Conservation (phyloP, 2,329 filamentous ascomycete genomes). For the Lecanicillium sp. region DNA sequence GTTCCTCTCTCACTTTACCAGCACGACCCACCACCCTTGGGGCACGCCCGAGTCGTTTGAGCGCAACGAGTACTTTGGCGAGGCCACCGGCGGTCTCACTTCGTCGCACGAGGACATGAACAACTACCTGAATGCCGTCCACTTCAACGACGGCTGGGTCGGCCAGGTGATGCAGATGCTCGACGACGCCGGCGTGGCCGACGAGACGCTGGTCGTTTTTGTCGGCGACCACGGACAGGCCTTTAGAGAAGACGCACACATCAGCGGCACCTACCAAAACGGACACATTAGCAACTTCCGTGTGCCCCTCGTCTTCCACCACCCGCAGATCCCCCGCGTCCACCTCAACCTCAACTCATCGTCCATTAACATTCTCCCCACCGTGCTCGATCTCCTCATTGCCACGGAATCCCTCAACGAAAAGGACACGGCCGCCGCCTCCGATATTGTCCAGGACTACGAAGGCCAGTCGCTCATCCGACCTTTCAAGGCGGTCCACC, state of each 20-base stretch:
- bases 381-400: slow-evolving; percentile 34
- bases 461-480: slow-evolving; percentile 39
- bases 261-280: slow-evolving; percentile 33
- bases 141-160: slow-evolving; percentile 30
- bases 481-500: slow-evolving; percentile 24
- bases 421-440: slow-evolving; percentile 22
- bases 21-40: slow-evolving; percentile 35
- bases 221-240: slow-evolving; percentile 36
- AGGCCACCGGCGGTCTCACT: slow-evolving; percentile 6
- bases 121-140: slow-evolving; percentile 32
- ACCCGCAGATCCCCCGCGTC: slow-evolving; percentile 32
- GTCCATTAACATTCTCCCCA: slow-evolving; percentile 34
- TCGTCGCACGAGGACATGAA: slow-evolving; percentile 19
- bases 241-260: slow-evolving; percentile 30
- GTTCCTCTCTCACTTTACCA: slow-evolving; percentile 28
- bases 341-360: slow-evolving; percentile 31
- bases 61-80: slow-evolving; percentile 22
- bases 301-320: slow-evolving; percentile 34
- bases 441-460: slow-evolving; percentile 32
- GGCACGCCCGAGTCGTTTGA: slow-evolving; percentile 22
- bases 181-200: slow-evolving; percentile 32
- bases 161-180: slow-evolving; percentile 29
- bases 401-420: slow-evolving; percentile 29
- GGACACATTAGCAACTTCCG: slow-evolving; percentile 34
- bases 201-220: slow-evolving; percentile 37